Evolutionary conservation across 345 rosid genomes (phyloP).

Genomic region (Populus simonii): DNA sequence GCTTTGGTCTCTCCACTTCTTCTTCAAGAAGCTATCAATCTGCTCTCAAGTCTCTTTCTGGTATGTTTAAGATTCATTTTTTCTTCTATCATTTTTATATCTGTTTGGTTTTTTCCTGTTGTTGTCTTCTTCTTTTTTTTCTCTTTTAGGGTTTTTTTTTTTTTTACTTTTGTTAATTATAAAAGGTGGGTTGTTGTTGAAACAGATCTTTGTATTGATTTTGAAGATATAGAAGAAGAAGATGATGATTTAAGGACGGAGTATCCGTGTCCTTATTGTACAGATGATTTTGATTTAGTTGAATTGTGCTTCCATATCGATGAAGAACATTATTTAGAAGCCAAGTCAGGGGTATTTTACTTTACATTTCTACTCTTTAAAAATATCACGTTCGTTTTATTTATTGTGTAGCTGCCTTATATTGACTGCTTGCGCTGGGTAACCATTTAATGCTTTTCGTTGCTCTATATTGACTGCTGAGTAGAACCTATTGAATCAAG

Average conservation of each 20-base stretch:
- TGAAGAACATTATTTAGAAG: conserved; percentile 22
- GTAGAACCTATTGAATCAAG: neutral
- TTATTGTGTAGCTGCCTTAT: neutral
- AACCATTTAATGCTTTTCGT: neutral
- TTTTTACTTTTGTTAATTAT: neutral
- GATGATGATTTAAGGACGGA: conserved; percentile 26
- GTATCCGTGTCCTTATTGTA: conserved; percentile 29
- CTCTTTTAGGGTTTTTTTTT: neutral
- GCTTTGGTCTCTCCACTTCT: conserved; percentile 13
- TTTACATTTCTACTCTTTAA: neutral
- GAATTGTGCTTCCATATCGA: conserved; percentile 30
- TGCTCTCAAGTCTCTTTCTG: conserved; percentile 18
- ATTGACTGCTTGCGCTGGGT: neutral
- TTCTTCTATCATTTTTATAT: neutral
- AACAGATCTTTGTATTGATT: conserved; percentile 30
- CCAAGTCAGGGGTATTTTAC: conserved; percentile 17
- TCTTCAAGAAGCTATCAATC: conserved; percentile 30
- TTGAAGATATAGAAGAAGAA: conserved; percentile 16
- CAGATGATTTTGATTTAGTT: conserved; percentile 27
- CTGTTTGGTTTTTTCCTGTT: neutral
- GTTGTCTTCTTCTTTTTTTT: neutral
- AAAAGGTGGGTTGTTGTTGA: conserved; percentile 3
- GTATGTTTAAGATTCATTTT: neutral
- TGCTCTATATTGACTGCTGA: neutral
- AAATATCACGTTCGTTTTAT: neutral